These are phyloP conservation scores for Sclerotinia spermophila DNA, from an alignment of 2,329 filamentous ascomycete genomes.

Conservation along the genomic window DNA sequence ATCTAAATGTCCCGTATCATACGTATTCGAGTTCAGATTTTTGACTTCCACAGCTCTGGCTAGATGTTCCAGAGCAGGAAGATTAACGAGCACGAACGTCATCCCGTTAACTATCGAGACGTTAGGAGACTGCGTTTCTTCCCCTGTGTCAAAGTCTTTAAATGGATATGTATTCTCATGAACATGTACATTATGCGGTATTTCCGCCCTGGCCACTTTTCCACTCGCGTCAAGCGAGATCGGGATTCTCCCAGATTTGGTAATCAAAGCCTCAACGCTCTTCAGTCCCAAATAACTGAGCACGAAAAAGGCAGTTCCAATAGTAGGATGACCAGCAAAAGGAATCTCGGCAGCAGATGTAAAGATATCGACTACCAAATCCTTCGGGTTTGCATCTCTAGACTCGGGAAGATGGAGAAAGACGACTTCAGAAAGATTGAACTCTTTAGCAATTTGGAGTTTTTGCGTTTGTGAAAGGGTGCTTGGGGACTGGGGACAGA, in stretches of 20 bases:
- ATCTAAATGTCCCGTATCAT: slow-evolving; percentile 28
- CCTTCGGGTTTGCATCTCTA: slow-evolving; percentile 23
- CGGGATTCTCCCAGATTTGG: slow-evolving; percentile 55
- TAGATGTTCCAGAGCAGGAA: slow-evolving; percentile 55
- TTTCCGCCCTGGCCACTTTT: slow-evolving; percentile 54
- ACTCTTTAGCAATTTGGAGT: slow-evolving; percentile 57
- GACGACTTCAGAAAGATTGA: slow-evolving; percentile 62
- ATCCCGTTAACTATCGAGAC: slow-evolving; percentile 70
- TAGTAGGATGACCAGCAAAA: slow-evolving; percentile 60
- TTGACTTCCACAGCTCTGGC: slow-evolving; percentile 30
- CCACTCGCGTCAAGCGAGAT: slow-evolving; percentile 40
- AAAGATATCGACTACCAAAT: slow-evolving; percentile 56
- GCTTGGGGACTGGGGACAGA: slow-evolving; percentile 47
- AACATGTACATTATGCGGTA: slow-evolving; percentile 65
- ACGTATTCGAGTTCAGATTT: slow-evolving; percentile 35
- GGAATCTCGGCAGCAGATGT: slow-evolving; percentile 51
- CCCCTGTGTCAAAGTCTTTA: slow-evolving; percentile 21
- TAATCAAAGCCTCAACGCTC: slow-evolving; percentile 40
- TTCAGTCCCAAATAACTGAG: slow-evolving; percentile 23
- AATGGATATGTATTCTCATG: slow-evolving; percentile 45
- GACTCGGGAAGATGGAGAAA: slow-evolving; percentile 49
- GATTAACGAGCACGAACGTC: slow-evolving; percentile 64
- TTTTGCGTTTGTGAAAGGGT: slow-evolving; percentile 51
- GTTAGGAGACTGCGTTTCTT: slow-evolving; percentile 41
- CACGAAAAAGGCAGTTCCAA: slow-evolving; percentile 53